phyloP scores from a whole-genome alignment of 2,329 filamentous ascomycete species.

The Lasiodiplodia gonubiensis region DNA sequence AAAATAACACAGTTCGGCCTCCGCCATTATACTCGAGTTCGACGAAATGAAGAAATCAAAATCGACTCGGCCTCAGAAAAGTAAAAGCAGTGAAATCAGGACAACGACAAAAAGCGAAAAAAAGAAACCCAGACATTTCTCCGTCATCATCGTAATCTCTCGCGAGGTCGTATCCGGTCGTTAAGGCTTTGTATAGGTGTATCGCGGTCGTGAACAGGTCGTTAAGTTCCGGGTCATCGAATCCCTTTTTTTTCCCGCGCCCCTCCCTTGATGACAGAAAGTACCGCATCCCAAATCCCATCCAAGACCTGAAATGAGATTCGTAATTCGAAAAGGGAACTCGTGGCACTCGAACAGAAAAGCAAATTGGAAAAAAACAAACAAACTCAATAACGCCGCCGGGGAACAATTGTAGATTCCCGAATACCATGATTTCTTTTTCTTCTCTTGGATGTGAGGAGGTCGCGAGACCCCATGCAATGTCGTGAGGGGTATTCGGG shows the following conservation, averaged over 20 bases:
- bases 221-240: constrained; percentile 12
- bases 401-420: constrained; percentile 5
- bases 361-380: constrained; percentile 10
- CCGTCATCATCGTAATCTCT: constrained; percentile 20
- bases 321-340: constrained; percentile 17
- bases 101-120: background rate
- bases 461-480: constrained; percentile 6
- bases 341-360: constrained; percentile 17
- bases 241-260: constrained; percentile 18
- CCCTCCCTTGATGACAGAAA: constrained; percentile 2
- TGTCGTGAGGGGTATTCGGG: background rate
- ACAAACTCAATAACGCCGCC: constrained; percentile 12
- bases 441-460: background rate
- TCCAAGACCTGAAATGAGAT: constrained; percentile 20
- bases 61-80: background rate
- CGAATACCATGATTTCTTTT: constrained; percentile 19
- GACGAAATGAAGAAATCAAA: constrained; percentile 14
- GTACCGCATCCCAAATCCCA: constrained; percentile 5
- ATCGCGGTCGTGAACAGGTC: constrained; percentile 24
- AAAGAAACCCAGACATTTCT: constrained; percentile 7
- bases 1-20: constrained; percentile 13
- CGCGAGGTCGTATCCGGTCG: constrained; percentile 18
- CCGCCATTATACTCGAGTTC: constrained; percentile 17
- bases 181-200: constrained; percentile 26
- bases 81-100: background rate